A percentile compares a stretch with the other conserved stretches of the same genome.
Conservation (phyloP, 345 rosid genomes). For the Hibiscus syriacus region DNA sequence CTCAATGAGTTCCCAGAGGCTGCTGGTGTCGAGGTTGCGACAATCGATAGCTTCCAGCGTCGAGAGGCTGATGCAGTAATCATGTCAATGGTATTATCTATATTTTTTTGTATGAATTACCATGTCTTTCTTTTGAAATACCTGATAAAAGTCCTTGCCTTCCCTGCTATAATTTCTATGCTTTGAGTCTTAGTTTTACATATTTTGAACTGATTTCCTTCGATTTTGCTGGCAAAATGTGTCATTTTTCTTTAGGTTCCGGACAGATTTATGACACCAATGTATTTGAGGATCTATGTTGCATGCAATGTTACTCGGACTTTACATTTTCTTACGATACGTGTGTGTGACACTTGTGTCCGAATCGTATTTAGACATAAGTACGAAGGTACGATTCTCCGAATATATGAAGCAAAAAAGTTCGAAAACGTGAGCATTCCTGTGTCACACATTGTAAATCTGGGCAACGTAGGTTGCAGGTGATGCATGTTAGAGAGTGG, state of each 20-base stretch:
- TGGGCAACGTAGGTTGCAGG: neutral
- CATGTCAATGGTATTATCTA: conserved; percentile 74
- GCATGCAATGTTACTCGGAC: neutral
- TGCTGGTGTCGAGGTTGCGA: conserved; percentile 83
- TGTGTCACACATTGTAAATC: no score
- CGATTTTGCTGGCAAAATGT: neutral
- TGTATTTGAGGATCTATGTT: neutral
- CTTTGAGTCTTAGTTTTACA: neutral
- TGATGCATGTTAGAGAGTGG: neutral
- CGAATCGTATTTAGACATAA: neutral
- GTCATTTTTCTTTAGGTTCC: neutral
- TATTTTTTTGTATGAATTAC: neutral
- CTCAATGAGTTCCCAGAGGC: conserved; percentile 76
- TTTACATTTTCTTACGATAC: neutral
- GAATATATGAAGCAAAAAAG: neutral
- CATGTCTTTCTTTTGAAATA: neutral
- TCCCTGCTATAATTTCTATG: neutral
- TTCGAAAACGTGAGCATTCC: neutral
- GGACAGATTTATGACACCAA: neutral
- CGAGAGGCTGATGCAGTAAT: conserved; percentile 96
- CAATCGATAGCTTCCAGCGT: conserved; percentile 95
- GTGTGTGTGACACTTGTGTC: neutral
- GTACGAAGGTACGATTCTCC: neutral
- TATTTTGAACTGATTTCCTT: neutral
- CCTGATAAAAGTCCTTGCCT: neutral